These are phyloP conservation scores for Globisporangium cylindrosporum DNA, from an alignment of 352 stramenopile genomes.

Conservation along the genomic window DNA sequence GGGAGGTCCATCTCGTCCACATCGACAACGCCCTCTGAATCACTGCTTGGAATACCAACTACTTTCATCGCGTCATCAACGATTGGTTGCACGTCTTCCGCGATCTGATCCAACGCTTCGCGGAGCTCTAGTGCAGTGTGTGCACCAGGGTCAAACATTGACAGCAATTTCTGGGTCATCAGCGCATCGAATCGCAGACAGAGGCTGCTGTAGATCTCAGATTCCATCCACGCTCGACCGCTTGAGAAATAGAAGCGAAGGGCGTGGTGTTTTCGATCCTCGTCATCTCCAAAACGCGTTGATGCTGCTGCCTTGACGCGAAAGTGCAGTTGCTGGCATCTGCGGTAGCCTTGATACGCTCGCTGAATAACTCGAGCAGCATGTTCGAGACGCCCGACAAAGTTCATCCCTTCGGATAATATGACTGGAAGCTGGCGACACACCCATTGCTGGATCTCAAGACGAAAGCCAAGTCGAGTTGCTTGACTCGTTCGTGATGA, in stretches of 20 bases:
- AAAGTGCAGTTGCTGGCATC: conserved; percentile 24
- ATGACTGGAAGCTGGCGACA: conserved; percentile 38
- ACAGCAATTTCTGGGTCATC: conserved; percentile 47
- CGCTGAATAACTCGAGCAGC: conserved; percentile 32
- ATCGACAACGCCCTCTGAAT: conserved; percentile 24
- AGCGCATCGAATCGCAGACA: conserved; percentile 37
- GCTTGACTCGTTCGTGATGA: neutral
- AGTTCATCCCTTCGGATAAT: conserved; percentile 26
- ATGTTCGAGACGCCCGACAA: conserved; percentile 24
- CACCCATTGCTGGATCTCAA: conserved; percentile 33
- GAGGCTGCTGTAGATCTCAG: neutral
- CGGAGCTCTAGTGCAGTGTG: conserved; percentile 28
- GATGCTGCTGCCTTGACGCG: neutral
- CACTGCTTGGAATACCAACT: conserved; percentile 5
- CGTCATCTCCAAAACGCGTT: neutral
- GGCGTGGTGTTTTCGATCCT: neutral
- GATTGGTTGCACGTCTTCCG: conserved; percentile 30
- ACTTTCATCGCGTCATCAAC: conserved; percentile 22
- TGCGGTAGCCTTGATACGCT: conserved; percentile 21
- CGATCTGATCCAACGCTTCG: conserved; percentile 33
- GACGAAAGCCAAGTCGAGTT: conserved; percentile 12
- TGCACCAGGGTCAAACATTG: conserved; percentile 29
- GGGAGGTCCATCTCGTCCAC: conserved; percentile 57
- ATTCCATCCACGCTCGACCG: conserved; percentile 44
- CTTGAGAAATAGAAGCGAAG: conserved; percentile 40